Conservation (phyloP, 805 yeast genomes). For the Hanseniaspora vineae region DNA sequence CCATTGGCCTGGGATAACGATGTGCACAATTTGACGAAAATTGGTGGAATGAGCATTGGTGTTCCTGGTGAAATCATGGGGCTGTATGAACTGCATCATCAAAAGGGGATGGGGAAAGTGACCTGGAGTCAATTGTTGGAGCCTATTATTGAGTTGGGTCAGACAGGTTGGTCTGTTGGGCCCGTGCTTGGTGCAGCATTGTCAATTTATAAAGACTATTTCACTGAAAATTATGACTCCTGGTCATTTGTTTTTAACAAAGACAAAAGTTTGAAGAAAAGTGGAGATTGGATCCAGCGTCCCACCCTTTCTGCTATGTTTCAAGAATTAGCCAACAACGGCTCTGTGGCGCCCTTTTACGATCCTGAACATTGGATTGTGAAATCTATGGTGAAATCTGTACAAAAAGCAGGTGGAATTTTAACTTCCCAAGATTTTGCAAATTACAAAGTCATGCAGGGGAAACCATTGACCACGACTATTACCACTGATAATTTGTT, state of each 20-base stretch:
- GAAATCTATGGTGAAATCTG: slow-evolving; percentile 36
- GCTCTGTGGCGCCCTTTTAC: slow-evolving; percentile 66
- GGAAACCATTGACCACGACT: slow-evolving; percentile 28
- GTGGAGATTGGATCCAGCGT: slow-evolving; percentile 52
- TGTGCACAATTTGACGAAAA: slow-evolving; percentile 53
- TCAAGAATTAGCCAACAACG: slow-evolving; percentile 57
- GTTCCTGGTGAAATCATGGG: slow-evolving; percentile 91
- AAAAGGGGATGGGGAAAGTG: slow-evolving; percentile 60
- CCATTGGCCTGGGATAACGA: slow-evolving; percentile 48
- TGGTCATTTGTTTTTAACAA: slow-evolving; percentile 46
- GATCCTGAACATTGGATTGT: slow-evolving; percentile 74
- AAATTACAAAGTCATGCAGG: slow-evolving; percentile 38
- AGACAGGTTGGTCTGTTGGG: slow-evolving; percentile 49
- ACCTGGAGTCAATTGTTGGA: slow-evolving; percentile 60
- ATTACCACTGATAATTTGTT: slow-evolving; percentile 29
- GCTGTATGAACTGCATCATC: slow-evolving; percentile 41
- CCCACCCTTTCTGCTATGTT: slow-evolving; percentile 56
- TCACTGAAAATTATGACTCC: slow-evolving; percentile 23
- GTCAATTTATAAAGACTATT: slow-evolving; percentile 23
- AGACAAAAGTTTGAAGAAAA: slow-evolving; percentile 23
- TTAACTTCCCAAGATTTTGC: slow-evolving; percentile 53
- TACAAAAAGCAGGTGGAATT: slow-evolving; percentile 52
- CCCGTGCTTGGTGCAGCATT: slow-evolving; percentile 34
- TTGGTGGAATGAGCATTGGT: slow-evolving; percentile 83
- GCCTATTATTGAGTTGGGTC: slow-evolving; percentile 60